A percentile compares a stretch with the other conserved stretches of the same genome.
phyloP scores from a whole-genome alignment of 208 protist species.

The Acanthamoeba triangularis region DNA sequence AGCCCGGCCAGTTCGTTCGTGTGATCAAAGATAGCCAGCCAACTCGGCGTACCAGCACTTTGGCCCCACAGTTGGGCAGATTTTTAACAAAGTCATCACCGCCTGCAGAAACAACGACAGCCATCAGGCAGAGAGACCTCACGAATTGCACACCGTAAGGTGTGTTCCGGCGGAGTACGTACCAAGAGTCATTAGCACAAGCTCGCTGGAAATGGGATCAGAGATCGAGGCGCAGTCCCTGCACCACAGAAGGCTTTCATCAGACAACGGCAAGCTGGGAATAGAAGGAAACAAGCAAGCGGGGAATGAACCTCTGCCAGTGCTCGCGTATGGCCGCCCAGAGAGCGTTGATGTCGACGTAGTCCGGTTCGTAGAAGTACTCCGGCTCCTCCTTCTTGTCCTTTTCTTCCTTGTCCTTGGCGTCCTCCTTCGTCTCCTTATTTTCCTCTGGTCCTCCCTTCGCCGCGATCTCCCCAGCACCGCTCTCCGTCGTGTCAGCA shows the following conservation, averaged over 20 bases:
- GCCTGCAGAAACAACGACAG: background rate
- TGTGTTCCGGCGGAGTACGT: background rate
- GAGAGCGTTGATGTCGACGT: constrained; percentile 46
- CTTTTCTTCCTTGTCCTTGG: background rate
- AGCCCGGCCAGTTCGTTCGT: no score
- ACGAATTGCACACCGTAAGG: background rate
- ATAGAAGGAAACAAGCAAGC: background rate
- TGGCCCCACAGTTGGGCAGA: constrained; percentile 63
- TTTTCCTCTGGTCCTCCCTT: background rate
- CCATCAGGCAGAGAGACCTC: background rate
- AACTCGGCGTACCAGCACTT: constrained; percentile 25
- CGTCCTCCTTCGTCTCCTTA: background rate
- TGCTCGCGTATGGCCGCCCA: constrained; percentile 24
- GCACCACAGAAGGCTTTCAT: no score
- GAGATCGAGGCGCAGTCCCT: constrained; percentile 3
- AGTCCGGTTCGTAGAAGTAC: constrained; percentile 54
- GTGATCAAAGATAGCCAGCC: background rate
- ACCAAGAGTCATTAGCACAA: constrained; percentile 60
- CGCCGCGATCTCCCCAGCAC: no score
- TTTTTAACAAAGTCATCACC: constrained; percentile 66
- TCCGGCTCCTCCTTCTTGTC: background rate
- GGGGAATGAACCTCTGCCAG: background rate
- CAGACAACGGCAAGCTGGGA: background rate
- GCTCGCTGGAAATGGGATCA: constrained; percentile 1
- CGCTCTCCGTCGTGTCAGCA: no score